Conservation (phyloP, 2,329 filamentous ascomycete species). For the Colletotrichum nymphaeae region DNA sequence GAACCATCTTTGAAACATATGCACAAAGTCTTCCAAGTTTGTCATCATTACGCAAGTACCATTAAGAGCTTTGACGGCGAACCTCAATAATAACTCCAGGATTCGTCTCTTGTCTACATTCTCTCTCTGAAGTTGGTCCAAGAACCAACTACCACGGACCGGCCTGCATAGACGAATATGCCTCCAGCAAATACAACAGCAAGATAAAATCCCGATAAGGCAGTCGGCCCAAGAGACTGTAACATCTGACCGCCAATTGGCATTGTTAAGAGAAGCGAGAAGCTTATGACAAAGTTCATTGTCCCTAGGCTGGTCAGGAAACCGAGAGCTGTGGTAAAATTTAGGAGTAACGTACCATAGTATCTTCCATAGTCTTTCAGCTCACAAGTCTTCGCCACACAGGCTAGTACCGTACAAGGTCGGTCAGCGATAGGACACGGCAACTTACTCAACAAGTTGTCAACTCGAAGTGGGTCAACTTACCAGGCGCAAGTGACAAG, state of each 20-base stretch:
- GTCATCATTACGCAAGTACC: too few relatives aligned
- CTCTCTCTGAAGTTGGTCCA: conserved; percentile 9
- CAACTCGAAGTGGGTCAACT: background rate
- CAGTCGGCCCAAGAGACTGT: conserved; percentile 54
- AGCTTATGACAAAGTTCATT: conserved; percentile 56
- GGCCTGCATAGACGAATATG: conserved; percentile 42
- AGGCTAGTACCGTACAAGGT: conserved; percentile 45
- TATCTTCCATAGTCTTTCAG: conserved; percentile 54
- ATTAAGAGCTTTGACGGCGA: too few relatives aligned
- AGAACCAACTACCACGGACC: conserved; percentile 16
- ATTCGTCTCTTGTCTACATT: background rate
- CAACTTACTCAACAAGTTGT: too few relatives aligned
- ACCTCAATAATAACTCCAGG: too few relatives aligned
- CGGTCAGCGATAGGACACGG: too few relatives aligned
- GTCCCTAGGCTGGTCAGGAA: conserved; percentile 40
- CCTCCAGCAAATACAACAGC: conserved; percentile 51
- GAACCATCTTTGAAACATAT: background rate
- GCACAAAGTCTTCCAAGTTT: too few relatives aligned
- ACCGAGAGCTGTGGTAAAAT: background rate
- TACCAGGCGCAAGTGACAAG: background rate
- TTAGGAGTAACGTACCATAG: conserved; percentile 2
- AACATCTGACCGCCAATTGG: conserved; percentile 58
- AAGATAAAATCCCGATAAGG: conserved; percentile 57
- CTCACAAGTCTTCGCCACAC: conserved; percentile 57
- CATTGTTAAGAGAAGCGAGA: conserved; percentile 56